A percentile compares a stretch with the other conserved stretches of the same genome.
Conservation (phyloP, 164 flowering plant species). For the Magnolia changhungtana region DNA sequence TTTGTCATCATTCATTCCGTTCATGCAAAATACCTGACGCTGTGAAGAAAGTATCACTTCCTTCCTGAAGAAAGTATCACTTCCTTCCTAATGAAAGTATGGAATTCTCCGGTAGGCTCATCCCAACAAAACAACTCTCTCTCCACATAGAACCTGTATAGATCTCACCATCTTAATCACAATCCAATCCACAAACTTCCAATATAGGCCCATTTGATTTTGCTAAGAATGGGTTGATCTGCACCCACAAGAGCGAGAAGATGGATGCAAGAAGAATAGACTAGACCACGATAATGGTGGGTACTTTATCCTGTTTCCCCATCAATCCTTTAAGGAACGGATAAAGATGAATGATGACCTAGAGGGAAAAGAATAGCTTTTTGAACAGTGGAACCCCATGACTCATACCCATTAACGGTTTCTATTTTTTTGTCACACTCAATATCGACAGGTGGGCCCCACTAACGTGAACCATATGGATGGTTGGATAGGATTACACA, state of each 20-base stretch:
- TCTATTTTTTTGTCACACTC: too few species aligned
- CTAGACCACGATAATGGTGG: conserved; percentile 47
- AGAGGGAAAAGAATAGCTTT: conserved; percentile 18
- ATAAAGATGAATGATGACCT: conserved; percentile 21
- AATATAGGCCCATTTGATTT: conserved; percentile 16
- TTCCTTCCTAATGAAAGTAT: not conserved
- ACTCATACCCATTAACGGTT: conserved; percentile 38
- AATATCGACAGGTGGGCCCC: too few species aligned
- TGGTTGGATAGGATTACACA: too few species aligned
- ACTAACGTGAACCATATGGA: too few species aligned
- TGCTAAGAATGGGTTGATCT: conserved; percentile 17
- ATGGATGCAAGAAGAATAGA: conserved; percentile 42
- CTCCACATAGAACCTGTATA: not conserved
- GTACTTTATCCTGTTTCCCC: conserved; percentile 38
- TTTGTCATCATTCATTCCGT: not conserved
- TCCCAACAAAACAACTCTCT: not conserved
- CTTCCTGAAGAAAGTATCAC: not conserved
- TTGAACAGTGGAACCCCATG: conserved; percentile 23
- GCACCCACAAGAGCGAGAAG: conserved; percentile 27
- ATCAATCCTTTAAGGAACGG: conserved; percentile 49
- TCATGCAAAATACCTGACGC: not conserved
- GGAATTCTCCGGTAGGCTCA: not conserved
- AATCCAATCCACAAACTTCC: conserved; percentile 24
- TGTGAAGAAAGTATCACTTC: too few species aligned
- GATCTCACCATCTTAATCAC: conserved; percentile 6